A percentile compares a stretch with the other conserved stretches of the same genome.
Conservation (phyloP, 1,139 yeast species). For the Hansenula sp. region DNA sequence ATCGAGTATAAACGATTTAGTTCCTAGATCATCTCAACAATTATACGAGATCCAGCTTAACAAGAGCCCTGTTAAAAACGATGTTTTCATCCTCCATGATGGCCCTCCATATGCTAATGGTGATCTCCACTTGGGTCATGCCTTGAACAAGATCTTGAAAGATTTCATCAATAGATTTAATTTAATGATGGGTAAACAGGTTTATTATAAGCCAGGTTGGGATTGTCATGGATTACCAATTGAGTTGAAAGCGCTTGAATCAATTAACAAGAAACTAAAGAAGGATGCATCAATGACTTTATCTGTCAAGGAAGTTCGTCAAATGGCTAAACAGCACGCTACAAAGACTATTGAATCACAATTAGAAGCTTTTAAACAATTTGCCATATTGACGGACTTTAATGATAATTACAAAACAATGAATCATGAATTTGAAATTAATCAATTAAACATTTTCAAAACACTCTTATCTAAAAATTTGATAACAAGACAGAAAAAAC, state of each 20-base stretch:
- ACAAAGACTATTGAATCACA: constrained; percentile 58
- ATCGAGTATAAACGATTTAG: constrained; percentile 25
- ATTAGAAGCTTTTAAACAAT: constrained; percentile 54
- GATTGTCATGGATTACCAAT: constrained; percentile 98
- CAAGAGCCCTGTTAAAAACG: constrained; percentile 27
- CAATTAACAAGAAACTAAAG: constrained; percentile 33
- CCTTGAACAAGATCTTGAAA: constrained; percentile 81
- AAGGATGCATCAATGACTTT: constrained; percentile 26
- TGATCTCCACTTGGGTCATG: constrained; percentile 89
- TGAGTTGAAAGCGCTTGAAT: constrained; percentile 75
- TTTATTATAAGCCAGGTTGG: constrained; percentile 90
- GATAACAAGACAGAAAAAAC: constrained; percentile 80
- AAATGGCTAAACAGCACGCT: constrained; percentile 68
- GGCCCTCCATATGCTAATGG: constrained; percentile 99
- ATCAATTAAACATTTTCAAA: constrained; percentile 69
- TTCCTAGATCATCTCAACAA: constrained; percentile 33
- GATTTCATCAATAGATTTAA: constrained; percentile 79
- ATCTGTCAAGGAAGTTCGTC: constrained; percentile 53
- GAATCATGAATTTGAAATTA: constrained; percentile 61
- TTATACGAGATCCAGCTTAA: constrained; percentile 29
- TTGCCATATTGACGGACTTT: constrained; percentile 86
- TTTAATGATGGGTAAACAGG: constrained; percentile 53
- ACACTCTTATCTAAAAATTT: constrained; percentile 62
- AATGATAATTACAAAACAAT: constrained; percentile 68
- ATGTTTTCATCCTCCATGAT: constrained; percentile 75